Percentiles rank a stretch among this genome's conserved stretches.
These are phyloP conservation scores for Yamadazyma buinensis DNA, from an alignment of 1,139 yeast species.

Conservation along the genomic window DNA sequence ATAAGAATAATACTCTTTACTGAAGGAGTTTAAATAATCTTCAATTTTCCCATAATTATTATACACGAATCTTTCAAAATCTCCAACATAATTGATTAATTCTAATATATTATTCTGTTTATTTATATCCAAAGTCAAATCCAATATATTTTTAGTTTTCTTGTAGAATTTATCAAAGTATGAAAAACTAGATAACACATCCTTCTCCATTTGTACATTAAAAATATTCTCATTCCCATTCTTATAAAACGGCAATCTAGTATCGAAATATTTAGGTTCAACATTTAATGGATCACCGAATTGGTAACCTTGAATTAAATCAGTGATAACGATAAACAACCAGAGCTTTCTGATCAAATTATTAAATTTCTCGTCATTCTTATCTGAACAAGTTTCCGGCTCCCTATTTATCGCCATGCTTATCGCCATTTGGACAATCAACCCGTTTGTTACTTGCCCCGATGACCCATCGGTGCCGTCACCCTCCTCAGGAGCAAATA, in stretches of 20 bases:
- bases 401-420: constrained; percentile 46
- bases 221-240: constrained; percentile 23
- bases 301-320: constrained; percentile 19
- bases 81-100: constrained; percentile 20
- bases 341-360: constrained; percentile 36
- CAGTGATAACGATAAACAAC: constrained; percentile 26
- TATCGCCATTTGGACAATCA: constrained; percentile 40
- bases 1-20: constrained; percentile 18
- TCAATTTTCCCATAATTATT: constrained; percentile 21
- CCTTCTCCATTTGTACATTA: constrained; percentile 27
- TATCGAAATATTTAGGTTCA: constrained; percentile 18
- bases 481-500: constrained; percentile 50
- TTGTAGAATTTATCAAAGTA: constrained; percentile 22
- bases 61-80: constrained; percentile 26
- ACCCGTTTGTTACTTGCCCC: constrained; percentile 32
- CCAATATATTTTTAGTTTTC: constrained; percentile 21
- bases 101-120: constrained; percentile 17
- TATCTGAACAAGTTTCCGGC: constrained; percentile 28
- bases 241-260: constrained; percentile 17
- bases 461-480: constrained; percentile 48
- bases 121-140: constrained; percentile 21
- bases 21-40: constrained; percentile 24
- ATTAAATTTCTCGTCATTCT: constrained; percentile 24
- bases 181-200: constrained; percentile 16
- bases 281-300: constrained; percentile 24